Conservation (phyloP, 1,284 basidiomycete species). For the Papiliotrema flavescens region DNA sequence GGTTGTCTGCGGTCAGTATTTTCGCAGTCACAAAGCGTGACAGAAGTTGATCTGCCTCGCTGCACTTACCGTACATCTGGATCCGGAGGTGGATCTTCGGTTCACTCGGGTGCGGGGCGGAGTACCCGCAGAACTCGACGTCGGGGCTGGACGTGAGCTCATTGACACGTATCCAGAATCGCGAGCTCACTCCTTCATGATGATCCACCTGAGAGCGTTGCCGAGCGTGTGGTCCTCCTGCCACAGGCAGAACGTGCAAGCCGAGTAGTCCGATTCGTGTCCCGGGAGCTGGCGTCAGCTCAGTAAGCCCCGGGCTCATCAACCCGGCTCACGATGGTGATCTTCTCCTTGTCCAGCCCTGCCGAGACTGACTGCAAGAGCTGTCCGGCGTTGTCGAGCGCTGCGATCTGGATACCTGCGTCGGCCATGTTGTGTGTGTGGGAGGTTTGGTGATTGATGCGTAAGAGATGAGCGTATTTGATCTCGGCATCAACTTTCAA, state of each 20-base stretch:
- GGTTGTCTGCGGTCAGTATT: constrained; percentile 56
- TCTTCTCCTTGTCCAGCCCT: constrained; percentile 36
- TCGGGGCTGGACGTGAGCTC: constrained; percentile 66
- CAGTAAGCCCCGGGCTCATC: background rate
- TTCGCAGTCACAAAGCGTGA: background rate
- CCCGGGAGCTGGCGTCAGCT: constrained; percentile 55
- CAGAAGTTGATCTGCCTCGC: background rate
- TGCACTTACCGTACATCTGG: constrained; percentile 91
- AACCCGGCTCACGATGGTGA: constrained; percentile 41
- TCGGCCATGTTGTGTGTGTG: background rate
- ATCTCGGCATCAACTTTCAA: background rate
- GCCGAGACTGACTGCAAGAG: constrained; percentile 35
- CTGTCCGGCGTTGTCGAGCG: constrained; percentile 39
- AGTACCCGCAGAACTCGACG: constrained; percentile 98
- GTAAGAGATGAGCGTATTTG: background rate
- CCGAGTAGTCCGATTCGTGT: constrained; percentile 74
- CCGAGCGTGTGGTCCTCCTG: constrained; percentile 96
- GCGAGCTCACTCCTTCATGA: constrained; percentile 90
- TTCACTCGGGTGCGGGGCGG: constrained; percentile 93
- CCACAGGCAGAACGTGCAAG: constrained; percentile 86
- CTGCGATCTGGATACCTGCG: background rate
- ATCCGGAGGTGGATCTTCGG: constrained; percentile 92
- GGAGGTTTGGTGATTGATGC: background rate
- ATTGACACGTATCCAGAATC: background rate
- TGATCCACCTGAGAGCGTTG: constrained; percentile 91